Evolutionary conservation across 106 monocot genomes (phyloP).

Genomic region (Apostasia shenzhenica): DNA sequence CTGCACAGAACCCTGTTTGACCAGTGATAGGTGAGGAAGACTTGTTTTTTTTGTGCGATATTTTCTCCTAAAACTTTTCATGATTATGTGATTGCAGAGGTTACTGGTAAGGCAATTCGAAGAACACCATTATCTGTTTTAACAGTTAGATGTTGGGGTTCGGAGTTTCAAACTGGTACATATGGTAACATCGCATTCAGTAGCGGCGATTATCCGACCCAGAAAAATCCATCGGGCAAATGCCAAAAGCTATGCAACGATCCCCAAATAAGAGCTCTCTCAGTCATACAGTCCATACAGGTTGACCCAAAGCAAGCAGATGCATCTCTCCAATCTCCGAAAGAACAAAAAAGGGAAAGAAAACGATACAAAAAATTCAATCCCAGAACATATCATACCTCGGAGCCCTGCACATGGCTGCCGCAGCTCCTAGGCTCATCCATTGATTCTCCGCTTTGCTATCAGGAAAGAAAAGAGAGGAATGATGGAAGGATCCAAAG

Average conservation of each 20-base stretch:
- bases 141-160: neutral
- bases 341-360: neutral
- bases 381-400: neutral
- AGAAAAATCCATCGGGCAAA: neutral
- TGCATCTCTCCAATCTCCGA: neutral
- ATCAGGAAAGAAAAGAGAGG: neutral
- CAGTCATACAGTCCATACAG: neutral
- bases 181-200: neutral
- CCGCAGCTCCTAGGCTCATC: neutral
- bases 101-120: neutral
- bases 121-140: neutral
- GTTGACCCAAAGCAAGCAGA: neutral
- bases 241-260: neutral
- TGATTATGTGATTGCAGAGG: too few species aligned
- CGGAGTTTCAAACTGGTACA: neutral
- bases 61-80: too few species aligned
- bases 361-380: neutral
- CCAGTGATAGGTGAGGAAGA: constrained; percentile 68
- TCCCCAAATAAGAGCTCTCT: neutral
- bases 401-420: neutral
- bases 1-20: constrained; percentile 56
- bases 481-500: neutral
- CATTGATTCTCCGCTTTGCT: neutral
- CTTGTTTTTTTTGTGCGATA: neutral
- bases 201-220: neutral